Base-by-base conservation (phyloP, 495 filamentous ascomycete species). In the Patellaria atrata region DNA sequence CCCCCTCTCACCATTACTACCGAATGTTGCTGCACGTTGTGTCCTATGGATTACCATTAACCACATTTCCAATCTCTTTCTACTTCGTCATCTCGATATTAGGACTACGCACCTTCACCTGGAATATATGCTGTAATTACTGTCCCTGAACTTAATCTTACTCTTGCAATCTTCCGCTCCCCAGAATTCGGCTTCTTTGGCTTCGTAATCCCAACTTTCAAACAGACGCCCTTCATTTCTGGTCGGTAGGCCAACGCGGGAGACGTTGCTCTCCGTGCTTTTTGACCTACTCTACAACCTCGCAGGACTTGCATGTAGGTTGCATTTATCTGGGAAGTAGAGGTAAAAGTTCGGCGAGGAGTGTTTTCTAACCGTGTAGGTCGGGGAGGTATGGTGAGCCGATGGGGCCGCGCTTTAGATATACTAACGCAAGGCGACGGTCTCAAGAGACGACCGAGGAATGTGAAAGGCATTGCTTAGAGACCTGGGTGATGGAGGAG, bases 181-280 rank as follows among this genome's bases (percentile, higher is more conserved):
- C 81, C 91, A 12, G 89, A 97, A 56, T 97, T 97, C 27, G 89
- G 89, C 61, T 97, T 97, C 75, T 97, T 96, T 15, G 89, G 89
- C 53, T 85, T 86, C 49, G 80, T 85, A 45, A 83, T 77, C 52
- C 75, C 77, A 38, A 94, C 91, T 53, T 85, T 83, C 37, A 96
- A 58, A 58, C 91, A 96, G 16, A 97, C 89, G 41, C 84, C 89
- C 60, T 96, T 96, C 64, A 93, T 72, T 54, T 77, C 69, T 9
- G 89, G 82, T 15, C 79, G 68, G 15, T 73, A 56, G 40, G 67
- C 69, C 33, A 97, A 68, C 3, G 86, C 89, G 0, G 89, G 89
- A 2, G 87, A 94, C 27, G 79, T 70, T 41, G 75, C 63, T 50
- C 91, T 83, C 36, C 89, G 83, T 1, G 79, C 79, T 26, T 65